Base-by-base conservation (phyloP, 2,329 filamentous ascomycete genomes). In the Elsinoe arachidis region DNA sequence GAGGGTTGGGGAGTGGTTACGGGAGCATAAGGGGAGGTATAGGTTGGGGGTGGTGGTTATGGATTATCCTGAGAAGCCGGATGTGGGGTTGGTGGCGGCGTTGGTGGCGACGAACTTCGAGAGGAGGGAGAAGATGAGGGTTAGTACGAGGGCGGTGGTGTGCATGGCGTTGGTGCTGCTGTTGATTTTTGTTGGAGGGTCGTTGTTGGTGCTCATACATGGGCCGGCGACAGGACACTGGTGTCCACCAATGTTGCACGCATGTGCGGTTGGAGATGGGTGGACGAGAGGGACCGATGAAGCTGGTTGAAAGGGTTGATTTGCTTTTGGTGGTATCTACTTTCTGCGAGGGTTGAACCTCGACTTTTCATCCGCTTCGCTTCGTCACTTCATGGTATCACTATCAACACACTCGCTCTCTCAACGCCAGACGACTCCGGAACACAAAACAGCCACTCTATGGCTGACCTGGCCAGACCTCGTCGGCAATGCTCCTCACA, bases 401-500 rank as follows among this genome's bases (percentile, higher is more conserved):
- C 33, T n/a, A 38, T 35, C 17, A 39, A 34, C 38, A 33, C 49
- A 15, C 47, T 46, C 21, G 19, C 37, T 7, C 17, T 23, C 41
- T 30, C 41, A 39, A 53, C 49, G 49, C 49, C 49, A 38, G 33
- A 34, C 49, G 33, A 21, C 46, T 34, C 46, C 17, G 14, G 15
- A 35, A 17, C 46, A 34, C 12, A 19, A 34, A 23, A 34, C 33
- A 3, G 26, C 46, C 26, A 51, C 26, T 35, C 67, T 60, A 81
- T 61, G 73, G 67, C 72, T 81, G 72, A 17, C 76, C 75, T 3
- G 78, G 77, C 87, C 87, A 91, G 58, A 90, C 80, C 65, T 85
- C 81, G 66, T 90, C 80, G 2, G 87, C 86, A 65, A 91, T 82
- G 63, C 82, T 76, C 61, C 86, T 80, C 15, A 90, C 85, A 55